Evolutionary conservation across 306 rosid species (phyloP), one percentile per base, ranked within the genome.

Genomic region (Argentina anserina): DNA sequence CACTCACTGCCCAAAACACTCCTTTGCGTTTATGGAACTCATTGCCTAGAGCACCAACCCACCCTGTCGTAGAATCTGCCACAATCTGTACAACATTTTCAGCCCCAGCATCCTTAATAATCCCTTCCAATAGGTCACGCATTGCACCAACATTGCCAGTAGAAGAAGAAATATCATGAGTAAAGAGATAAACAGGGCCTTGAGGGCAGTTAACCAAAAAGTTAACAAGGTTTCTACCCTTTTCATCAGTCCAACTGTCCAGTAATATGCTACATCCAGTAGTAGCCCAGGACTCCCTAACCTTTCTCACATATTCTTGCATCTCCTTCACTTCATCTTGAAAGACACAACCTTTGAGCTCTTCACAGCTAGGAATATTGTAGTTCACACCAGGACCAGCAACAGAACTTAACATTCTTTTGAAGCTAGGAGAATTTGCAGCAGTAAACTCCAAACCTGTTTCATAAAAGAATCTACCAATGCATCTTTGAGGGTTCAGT

Each of bases 191-290:
- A 59, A 79, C 40, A 25, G 64, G 37, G 10, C 82, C 75, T 70
- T 12, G 18, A 12, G 79, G 82, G 71, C 71, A 79, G 64, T 79
- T 76, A n/a, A 68, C 75, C 50, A 79, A 60, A 61, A 79, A 26
- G 39, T 73, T 79, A 25, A 73, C 75, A 29, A 79, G 33, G 70
- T 40, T 70, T 60, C 67, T 56, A 23, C 79, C 74, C 70, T 47
- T 73, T 31, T 49, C 71, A 50, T 79, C 71, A 39, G 50, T 31
- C 82, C 79, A 79, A 49, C 40, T 63, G 47, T 79, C 79, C 69
- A 79, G 61, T 75, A 73, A 61, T 40, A 79, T 60, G 75, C 78
- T 79, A 41, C 82, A 79, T 37, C 79, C 75, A n/a, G 71, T 79
- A 45, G 9, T 40, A 21, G 13, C 82, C 82, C 82, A 79, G 23